Base-by-base conservation (phyloP, 306 rosid species). In the Castanopsis chinensis region DNA sequence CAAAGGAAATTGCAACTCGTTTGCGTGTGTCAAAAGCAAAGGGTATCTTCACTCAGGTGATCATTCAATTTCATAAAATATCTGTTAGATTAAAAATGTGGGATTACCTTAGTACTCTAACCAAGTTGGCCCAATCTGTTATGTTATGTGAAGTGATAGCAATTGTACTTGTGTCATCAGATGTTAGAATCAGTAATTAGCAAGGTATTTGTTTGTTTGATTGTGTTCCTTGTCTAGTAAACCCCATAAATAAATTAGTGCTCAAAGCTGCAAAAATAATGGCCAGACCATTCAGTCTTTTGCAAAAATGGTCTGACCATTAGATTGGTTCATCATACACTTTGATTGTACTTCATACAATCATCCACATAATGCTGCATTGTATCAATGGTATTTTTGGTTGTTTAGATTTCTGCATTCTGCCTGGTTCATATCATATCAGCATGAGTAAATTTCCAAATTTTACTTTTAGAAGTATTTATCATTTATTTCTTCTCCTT, bases 31-130 rank as follows among this genome's bases (percentile, higher is more conserved):
- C 98, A 12, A 85, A 92, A 41, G 97, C 97, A 61, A 90, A 89
- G 90, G 90, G 89, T 51, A 84, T 94, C 80, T 94, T 94, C 78
- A 92, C 96, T 27, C 97, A 88, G 97, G 98, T 94, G 78, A 76
- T 76, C 23, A 57, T 68, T 63, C 79, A 49, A 51, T 12, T 69
- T 59, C 60, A 54, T 72, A 45, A 72, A 20, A 20, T 32, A 12
- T 23, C 7, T 69, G 25, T 63, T 5, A 73, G 11, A 21, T 79
- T 21, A 19, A 28, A 30, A 6, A 45, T 33, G 10, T 33, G 15
- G n/a, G 49, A 30, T 6, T 65, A n/a, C 45, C 23, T 65, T 65
- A 9, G 51, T 5, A 67, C n/a, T 32, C 2, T 3, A 19, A 18
- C 51, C 37, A 17, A 32, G 6, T 65, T 65, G 14, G 21, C 51